Base-by-base conservation (phyloP, 495 filamentous ascomycete species). In the Amphirosellinia nigrospora region DNA sequence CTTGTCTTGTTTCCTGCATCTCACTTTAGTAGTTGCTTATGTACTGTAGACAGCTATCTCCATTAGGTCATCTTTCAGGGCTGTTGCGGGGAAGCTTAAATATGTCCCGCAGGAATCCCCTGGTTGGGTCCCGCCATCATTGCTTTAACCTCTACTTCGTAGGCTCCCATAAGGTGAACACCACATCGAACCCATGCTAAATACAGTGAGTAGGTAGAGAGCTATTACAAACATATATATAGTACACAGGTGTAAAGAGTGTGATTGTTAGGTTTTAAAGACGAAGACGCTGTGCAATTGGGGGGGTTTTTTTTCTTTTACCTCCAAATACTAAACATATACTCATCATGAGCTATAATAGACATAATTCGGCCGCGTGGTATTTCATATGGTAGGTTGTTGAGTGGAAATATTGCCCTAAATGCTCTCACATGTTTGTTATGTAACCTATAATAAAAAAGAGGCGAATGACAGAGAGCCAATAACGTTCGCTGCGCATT, bases 111-210 rank as follows among this genome's bases (percentile, higher is more conserved):
- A 60, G 58, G 34, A 56, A 56, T 56, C 23, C 13, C 50, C 26
- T 55, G 36, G 21, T 46, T 19, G 34, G 34, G 56, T 59, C 58
- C 58, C 58, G 58, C 58, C 58, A 58, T 58, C 9, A 34, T 32
- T 58, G 9, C 13, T 21, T 23, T 53, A 28, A 28, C 30, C 23
- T 4, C 19, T 8, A 46, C 3, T n/a, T 0, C 4, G 48, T 52
- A 53, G 48, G 28, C 48, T 16, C 53, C 30, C 8, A 36, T 36
- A 32, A 58, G n/a, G n/a, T n/a, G n/a, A n/a, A n/a, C n/a, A n/a
- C n/a, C n/a, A n/a, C n/a, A n/a, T n/a, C n/a, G n/a, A n/a, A n/a
- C n/a, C n/a, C n/a, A n/a, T n/a, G n/a, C n/a, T n/a, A n/a, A n/a
- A n/a, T n/a, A n/a, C n/a, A n/a, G n/a, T n/a, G n/a, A n/a, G n/a